Conservation (phyloP, 805 yeast species). For the Maudiozyma turicensis region DNA sequence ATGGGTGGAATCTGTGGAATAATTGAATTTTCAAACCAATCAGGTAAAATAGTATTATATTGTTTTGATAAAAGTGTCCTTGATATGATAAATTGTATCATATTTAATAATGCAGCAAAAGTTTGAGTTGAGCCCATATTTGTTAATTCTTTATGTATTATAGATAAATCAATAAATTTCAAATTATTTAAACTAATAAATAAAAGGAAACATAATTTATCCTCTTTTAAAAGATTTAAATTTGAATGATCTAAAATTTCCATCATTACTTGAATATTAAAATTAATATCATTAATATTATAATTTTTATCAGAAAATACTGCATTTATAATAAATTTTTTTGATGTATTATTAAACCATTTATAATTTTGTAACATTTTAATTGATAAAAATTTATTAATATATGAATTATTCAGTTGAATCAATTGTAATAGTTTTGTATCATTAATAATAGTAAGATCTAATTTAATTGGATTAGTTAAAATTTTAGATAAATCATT, state of each 20-base stretch:
- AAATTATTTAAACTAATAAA: conserved; percentile 13
- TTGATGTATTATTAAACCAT: not conserved
- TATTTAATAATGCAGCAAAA: conserved; percentile 17
- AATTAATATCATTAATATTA: no score
- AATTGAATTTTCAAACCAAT: conserved; percentile 18
- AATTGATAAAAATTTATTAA: not conserved
- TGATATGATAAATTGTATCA: conserved; percentile 18
- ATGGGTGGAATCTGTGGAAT: conserved; percentile 25
- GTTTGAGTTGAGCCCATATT: conserved; percentile 19
- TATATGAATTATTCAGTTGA: not conserved
- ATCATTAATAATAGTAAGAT: no score
- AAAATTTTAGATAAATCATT: no score
- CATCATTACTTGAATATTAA: conserved; percentile 15
- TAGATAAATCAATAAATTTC: conserved; percentile 5
- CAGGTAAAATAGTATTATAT: conserved; percentile 6
- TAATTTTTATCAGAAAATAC: no score
- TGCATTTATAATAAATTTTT: no score
- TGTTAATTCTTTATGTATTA: conserved; percentile 15
- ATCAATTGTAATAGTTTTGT: not conserved
- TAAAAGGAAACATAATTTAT: conserved; percentile 14
- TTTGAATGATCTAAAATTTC: conserved; percentile 29
- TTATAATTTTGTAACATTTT: no score
- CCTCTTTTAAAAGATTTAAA: conserved; percentile 18
- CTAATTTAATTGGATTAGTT: no score
- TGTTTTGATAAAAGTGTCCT: conserved; percentile 13